Conservation (phyloP, 2,329 filamentous ascomycete species). For the Cladosporium sp. region DNA sequence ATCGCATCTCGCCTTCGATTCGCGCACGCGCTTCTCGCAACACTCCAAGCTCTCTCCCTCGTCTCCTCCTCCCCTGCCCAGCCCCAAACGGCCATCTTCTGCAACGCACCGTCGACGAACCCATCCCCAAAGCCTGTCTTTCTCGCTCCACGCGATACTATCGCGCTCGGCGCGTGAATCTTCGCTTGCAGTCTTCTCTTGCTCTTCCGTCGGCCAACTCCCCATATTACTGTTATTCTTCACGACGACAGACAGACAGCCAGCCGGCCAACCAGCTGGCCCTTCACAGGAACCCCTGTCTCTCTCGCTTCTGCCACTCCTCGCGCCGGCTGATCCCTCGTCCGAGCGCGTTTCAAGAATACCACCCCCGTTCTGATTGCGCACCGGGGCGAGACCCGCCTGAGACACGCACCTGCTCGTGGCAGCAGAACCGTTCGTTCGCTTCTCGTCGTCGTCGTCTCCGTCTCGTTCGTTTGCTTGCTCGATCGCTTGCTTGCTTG, state of each 20-base stretch:
- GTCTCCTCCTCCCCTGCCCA: background rate
- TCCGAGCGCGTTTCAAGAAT: conserved; percentile 13
- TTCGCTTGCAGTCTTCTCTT: background rate
- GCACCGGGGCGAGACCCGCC: conserved; percentile 9
- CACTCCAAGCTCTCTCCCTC: no score
- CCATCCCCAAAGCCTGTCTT: background rate
- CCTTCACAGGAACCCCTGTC: background rate
- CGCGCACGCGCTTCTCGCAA: no score
- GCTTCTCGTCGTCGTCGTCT: background rate
- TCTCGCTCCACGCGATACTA: no score
- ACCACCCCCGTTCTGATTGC: conserved; percentile 10
- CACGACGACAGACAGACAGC: no score
- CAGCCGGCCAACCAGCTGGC: no score
- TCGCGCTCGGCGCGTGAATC: background rate
- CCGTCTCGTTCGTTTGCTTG: background rate
- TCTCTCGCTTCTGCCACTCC: conserved; percentile 8
- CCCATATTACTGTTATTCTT: no score
- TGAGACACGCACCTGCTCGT: conserved; percentile 11
- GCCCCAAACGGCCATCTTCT: background rate
- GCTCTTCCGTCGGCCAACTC: background rate
- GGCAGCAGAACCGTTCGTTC: conserved; percentile 7
- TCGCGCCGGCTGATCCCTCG: conserved; percentile 3
- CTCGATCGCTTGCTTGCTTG: no score
- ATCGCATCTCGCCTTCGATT: background rate
- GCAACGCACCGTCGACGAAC: background rate